phyloP scores from a whole-genome alignment of 305 asterid genomes.

The Rubia tinctorum region DNA sequence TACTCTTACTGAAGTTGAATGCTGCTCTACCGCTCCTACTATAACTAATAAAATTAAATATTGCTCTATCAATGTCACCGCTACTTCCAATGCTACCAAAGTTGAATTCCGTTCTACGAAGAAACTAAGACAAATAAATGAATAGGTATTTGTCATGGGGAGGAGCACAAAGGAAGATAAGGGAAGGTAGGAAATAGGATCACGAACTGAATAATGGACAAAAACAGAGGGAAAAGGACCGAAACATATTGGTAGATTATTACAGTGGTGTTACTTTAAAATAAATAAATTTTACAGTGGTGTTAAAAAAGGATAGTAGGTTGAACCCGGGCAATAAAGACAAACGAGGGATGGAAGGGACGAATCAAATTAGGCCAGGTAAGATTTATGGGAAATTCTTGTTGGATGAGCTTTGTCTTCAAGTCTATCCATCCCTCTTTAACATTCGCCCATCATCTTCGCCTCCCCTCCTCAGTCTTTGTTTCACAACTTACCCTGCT shows the following conservation, averaged over 20 bases:
- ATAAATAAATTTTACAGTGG: too few relatives aligned
- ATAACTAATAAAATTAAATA: too few relatives aligned
- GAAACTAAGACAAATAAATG: not conserved
- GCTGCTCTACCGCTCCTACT: too few relatives aligned
- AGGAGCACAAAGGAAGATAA: constrained; percentile 3
- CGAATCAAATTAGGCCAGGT: constrained; percentile 46
- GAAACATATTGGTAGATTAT: not conserved
- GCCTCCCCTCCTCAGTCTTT: constrained; percentile 27
- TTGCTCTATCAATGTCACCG: too few relatives aligned
- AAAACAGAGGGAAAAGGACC: constrained; percentile 17
- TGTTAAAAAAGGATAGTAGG: constrained; percentile 16
- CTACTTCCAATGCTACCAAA: too few relatives aligned
- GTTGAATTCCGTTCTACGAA: too few relatives aligned
- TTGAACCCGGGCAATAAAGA: constrained; percentile 45
- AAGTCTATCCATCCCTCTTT: constrained; percentile 51
- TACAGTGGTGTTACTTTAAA: constrained; percentile 1
- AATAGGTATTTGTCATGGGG: constrained; percentile 1
- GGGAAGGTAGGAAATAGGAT: not conserved
- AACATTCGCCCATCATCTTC: constrained; percentile 49
- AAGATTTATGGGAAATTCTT: constrained; percentile 42
- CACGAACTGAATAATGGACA: constrained; percentile 1
- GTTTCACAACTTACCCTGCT: not conserved
- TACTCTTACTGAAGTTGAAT: too few relatives aligned
- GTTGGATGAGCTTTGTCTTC: constrained; percentile 49
- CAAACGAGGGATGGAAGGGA: constrained; percentile 38